Evolutionary conservation across 2,329 filamentous ascomycete species (phyloP).

Genomic region (Leptographium radiaticola): DNA sequence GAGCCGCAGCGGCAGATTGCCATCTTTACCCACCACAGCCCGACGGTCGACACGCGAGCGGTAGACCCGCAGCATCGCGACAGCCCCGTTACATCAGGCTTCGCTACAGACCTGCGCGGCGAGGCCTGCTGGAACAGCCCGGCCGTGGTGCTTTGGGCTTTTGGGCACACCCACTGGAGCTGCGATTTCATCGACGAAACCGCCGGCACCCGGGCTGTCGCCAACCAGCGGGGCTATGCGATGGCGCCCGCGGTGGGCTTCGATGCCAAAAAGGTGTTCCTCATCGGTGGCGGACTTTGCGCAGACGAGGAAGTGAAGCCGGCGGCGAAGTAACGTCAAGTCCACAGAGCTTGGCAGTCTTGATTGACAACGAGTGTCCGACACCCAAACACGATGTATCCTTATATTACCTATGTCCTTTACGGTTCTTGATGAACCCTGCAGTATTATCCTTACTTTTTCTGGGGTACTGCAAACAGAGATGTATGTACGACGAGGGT

Average conservation of each 20-base stretch:
- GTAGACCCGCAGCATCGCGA: constrained; percentile 19
- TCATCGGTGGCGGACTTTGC: not conserved
- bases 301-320: not conserved
- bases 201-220: not conserved
- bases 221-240: not conserved
- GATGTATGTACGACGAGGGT: too few relatives aligned
- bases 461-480: too few relatives aligned
- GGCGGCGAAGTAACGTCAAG: too few relatives aligned
- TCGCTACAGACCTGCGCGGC: constrained; percentile 24
- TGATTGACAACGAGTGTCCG: too few relatives aligned
- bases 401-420: too few relatives aligned
- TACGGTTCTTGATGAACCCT: too few relatives aligned
- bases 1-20: constrained; percentile 17
- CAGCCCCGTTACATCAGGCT: constrained; percentile 19
- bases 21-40: constrained; percentile 30
- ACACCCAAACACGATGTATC: too few relatives aligned
- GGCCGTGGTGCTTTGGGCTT: constrained; percentile 30
- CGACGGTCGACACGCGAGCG: constrained; percentile 19
- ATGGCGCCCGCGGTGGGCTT: not conserved
- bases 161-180: constrained; percentile 35
- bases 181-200: constrained; percentile 20
- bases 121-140: constrained; percentile 22
- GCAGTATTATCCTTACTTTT: too few relatives aligned
- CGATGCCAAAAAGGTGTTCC: not conserved
- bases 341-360: too few relatives aligned